A percentile compares a stretch with the other conserved stretches of the same genome.
These are phyloP conservation scores for Podospora didyma DNA, from an alignment of 495 filamentous ascomycete genomes.

Conservation along the genomic window DNA sequence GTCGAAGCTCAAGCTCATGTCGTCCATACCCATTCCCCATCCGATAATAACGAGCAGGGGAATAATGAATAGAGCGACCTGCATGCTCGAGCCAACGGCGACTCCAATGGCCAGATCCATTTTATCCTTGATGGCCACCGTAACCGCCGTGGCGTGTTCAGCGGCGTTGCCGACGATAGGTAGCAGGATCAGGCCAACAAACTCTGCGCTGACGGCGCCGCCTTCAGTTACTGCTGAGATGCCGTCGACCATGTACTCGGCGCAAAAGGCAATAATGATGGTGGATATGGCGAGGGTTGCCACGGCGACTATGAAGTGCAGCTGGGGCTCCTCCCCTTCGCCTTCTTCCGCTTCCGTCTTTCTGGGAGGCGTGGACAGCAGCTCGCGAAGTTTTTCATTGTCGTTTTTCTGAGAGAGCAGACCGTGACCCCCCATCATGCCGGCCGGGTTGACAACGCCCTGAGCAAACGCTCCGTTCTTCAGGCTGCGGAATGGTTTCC, in stretches of 20 bases:
- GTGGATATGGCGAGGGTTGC: conserved; percentile 68
- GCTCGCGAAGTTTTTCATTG: conserved; percentile 30
- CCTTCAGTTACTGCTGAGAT: conserved; percentile 65
- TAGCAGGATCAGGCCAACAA: conserved; percentile 78
- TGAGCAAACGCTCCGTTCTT: conserved; percentile 56
- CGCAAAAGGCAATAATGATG: conserved; percentile 78
- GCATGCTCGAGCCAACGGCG: conserved; percentile 80
- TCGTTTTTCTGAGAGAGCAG: conserved; percentile 28
- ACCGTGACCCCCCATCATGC: conserved; percentile 36
- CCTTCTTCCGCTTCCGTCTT: conserved; percentile 47
- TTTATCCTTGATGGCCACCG: conserved; percentile 83
- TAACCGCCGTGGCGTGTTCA: conserved; percentile 83
- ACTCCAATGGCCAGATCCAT: conserved; percentile 88
- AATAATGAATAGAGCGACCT: conserved; percentile 77
- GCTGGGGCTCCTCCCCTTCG: conserved; percentile 63
- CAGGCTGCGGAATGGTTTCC: conserved; percentile 31
- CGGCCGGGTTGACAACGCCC: conserved; percentile 58
- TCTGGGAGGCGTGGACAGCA: conserved; percentile 7
- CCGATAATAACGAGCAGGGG: conserved; percentile 75
- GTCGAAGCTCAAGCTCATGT: conserved; percentile 77
- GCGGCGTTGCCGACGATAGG: conserved; percentile 90
- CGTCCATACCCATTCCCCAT: conserved; percentile 67
- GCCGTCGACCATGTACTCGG: conserved; percentile 82
- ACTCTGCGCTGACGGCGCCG: conserved; percentile 61
- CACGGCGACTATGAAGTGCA: conserved; percentile 65